phyloP scores from a whole-genome alignment of 2,329 filamentous ascomycete genomes.

The Tricladium varicosporioides region DNA sequence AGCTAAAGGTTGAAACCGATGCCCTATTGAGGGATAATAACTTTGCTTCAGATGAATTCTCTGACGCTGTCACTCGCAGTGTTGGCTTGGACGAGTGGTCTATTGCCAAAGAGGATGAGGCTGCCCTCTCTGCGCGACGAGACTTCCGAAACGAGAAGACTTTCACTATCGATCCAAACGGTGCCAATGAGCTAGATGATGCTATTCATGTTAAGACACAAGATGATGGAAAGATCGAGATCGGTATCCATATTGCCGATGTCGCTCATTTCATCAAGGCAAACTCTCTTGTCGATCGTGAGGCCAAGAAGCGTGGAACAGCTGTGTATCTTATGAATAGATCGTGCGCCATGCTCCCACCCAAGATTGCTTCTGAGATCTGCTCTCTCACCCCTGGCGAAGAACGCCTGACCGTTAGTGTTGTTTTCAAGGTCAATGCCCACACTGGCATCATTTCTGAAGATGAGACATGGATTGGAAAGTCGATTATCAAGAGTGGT shows the following conservation, averaged over 20 bases:
- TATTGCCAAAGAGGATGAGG: constrained; percentile 77
- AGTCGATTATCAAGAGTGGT: constrained; percentile 86
- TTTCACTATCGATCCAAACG: constrained; percentile 91
- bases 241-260: constrained; percentile 93
- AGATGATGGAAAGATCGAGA: constrained; percentile 81
- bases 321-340: constrained; percentile 90
- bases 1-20: constrained; percentile 96
- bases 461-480: constrained; percentile 90
- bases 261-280: constrained; percentile 96
- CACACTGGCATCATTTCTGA: constrained; percentile 76
- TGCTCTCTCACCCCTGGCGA: constrained; percentile 86
- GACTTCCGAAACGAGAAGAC: constrained; percentile 87
- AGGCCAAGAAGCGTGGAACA: constrained; percentile 96
- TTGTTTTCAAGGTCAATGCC: constrained; percentile 87
- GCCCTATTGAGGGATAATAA: constrained; percentile 97
- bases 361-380: constrained; percentile 80
- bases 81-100: constrained; percentile 93
- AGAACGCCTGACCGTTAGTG: constrained; percentile 86
- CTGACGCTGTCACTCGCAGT: constrained; percentile 90
- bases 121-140: constrained; percentile 69
- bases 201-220: constrained; percentile 88
- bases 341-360: constrained; percentile 81
- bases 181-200: constrained; percentile 84
- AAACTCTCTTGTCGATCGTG: constrained; percentile 91
- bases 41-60: constrained; percentile 96